Conservation (phyloP, 371 early-diverging fungal species). For the Lichtheimia ornata region DNA sequence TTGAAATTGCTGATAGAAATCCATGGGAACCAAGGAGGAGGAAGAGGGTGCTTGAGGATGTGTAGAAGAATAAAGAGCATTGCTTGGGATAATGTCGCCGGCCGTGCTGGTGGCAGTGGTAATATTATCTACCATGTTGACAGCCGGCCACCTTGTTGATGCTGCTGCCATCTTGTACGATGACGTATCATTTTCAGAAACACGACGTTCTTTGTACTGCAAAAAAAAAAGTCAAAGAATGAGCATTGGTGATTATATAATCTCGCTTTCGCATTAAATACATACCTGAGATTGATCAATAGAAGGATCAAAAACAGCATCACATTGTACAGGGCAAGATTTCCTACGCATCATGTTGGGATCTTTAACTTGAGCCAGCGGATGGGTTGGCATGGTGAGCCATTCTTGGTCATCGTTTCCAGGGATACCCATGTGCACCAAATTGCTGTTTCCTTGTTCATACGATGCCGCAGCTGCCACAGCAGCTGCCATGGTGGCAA, state of each 20-base stretch:
- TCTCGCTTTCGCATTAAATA: background rate
- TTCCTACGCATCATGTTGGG: slow-evolving; percentile 5
- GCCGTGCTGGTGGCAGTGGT: background rate
- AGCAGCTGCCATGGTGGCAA: slow-evolving; percentile 29
- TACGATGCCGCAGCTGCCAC: slow-evolving; percentile 24
- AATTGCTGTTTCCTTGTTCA: background rate
- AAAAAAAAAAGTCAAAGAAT: background rate
- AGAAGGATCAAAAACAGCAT: background rate
- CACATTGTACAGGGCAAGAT: slow-evolving; percentile 7
- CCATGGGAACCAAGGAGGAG: slow-evolving; percentile 10
- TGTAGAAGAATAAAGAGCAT: too few relatives aligned
- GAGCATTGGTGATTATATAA: background rate
- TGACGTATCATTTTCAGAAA: slow-evolving; percentile 11
- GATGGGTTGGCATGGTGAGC: slow-evolving; percentile 17
- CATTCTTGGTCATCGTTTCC: slow-evolving; percentile 9
- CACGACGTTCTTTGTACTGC: slow-evolving; percentile 17
- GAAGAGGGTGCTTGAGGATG: too few relatives aligned
- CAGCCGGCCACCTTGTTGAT: background rate
- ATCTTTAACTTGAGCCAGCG: slow-evolving; percentile 5
- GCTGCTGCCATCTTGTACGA: background rate
- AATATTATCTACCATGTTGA: slow-evolving; percentile 4
- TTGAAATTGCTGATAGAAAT: slow-evolving; percentile 19
- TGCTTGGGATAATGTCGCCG: background rate
- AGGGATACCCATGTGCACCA: background rate
- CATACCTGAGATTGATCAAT: background rate